phyloP scores from a whole-genome alignment of 2,329 filamentous ascomycete species.

The Talaromyces sp. region DNA sequence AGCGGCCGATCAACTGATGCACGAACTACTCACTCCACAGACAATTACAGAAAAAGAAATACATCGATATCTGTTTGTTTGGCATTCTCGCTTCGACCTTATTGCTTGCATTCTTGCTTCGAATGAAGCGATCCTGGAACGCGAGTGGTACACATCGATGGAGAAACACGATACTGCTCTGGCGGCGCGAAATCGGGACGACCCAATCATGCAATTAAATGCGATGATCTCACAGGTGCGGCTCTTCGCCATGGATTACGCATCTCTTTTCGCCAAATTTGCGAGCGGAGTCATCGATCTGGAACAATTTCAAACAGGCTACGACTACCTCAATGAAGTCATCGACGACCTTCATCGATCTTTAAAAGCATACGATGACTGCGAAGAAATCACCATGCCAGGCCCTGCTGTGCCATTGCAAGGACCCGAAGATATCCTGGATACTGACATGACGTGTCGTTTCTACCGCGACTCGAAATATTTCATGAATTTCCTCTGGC shows the following conservation, averaged over 20 bases:
- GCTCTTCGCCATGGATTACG: constrained; percentile 75
- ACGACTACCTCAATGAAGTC: constrained; percentile 51
- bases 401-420: constrained; percentile 56
- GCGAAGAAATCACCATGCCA: constrained; percentile 60
- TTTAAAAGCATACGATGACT: constrained; percentile 63
- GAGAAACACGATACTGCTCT: constrained; percentile 62
- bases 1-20: constrained; percentile 79
- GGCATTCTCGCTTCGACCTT: constrained; percentile 87
- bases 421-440: constrained; percentile 64
- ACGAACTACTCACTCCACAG: constrained; percentile 71
- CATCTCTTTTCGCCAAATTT: constrained; percentile 69
- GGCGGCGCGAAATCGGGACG: constrained; percentile 56
- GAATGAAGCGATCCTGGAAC: constrained; percentile 67
- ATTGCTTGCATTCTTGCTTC: constrained; percentile 80
- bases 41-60: constrained; percentile 68
- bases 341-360: constrained; percentile 43
- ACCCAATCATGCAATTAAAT: constrained; percentile 65
- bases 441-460: constrained; percentile 67
- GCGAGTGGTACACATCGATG: constrained; percentile 71
- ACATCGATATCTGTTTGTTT: constrained; percentile 71
- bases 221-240: constrained; percentile 64
- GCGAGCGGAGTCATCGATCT: constrained; percentile 61
- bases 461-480: constrained; percentile 70
- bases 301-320: constrained; percentile 63
- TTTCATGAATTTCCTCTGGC: constrained; percentile 67